phyloP scores from a whole-genome alignment of 1,284 basidiomycete species.

The Marasmius sp. region DNA sequence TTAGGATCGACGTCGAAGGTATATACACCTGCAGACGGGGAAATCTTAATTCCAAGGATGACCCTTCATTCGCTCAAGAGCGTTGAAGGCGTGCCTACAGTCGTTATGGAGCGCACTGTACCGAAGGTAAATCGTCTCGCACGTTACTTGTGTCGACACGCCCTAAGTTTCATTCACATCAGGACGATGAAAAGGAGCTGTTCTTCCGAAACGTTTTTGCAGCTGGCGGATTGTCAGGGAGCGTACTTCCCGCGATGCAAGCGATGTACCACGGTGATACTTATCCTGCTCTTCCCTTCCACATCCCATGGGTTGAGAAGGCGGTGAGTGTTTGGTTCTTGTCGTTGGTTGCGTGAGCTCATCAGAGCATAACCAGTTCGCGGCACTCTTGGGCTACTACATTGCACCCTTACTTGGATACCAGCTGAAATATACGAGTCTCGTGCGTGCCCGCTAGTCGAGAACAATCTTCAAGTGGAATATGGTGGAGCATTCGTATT shows the following conservation, averaged over 20 bases:
- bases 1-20: slow-evolving; percentile 20
- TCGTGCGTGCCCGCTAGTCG: neutral
- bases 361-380: slow-evolving; percentile 17
- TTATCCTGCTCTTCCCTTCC: slow-evolving; percentile 23
- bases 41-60: slow-evolving; percentile 26
- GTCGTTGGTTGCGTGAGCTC: neutral
- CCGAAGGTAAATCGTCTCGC: slow-evolving; percentile 23
- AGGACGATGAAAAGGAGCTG: slow-evolving; percentile 32
- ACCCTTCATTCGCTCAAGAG: slow-evolving; percentile 24
- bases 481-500: too few relatives aligned
- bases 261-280: slow-evolving; percentile 28
- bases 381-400: slow-evolving; percentile 26
- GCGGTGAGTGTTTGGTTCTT: slow-evolving; percentile 17
- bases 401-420: slow-evolving; percentile 27
- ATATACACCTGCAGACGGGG: slow-evolving; percentile 29
- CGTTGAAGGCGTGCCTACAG: slow-evolving; percentile 25
- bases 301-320: slow-evolving; percentile 27
- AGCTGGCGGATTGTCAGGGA: slow-evolving; percentile 15
- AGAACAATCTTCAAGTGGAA: too few relatives aligned
- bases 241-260: slow-evolving; percentile 23
- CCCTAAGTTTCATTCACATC: neutral
- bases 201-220: slow-evolving; percentile 30
- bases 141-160: neutral
- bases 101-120: slow-evolving; percentile 28
- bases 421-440: slow-evolving; percentile 10